Conservation (phyloP, 257 asterid species). For the Salvia miltiorrhiza region DNA sequence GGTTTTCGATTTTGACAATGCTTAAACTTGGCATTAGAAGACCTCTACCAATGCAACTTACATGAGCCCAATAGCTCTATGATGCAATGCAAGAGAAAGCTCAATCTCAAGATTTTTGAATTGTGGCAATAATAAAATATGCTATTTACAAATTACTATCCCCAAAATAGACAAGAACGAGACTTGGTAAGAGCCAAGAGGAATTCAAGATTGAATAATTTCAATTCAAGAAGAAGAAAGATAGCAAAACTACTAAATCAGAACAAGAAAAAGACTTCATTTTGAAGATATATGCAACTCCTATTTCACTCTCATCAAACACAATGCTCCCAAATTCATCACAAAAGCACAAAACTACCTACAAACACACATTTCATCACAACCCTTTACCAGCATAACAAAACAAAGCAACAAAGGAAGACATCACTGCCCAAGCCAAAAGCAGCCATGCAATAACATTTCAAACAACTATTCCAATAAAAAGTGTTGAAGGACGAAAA, state of each 20-base stretch:
- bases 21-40: conserved; percentile 8
- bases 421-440: not conserved
- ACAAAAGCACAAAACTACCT: not conserved
- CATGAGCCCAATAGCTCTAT: conserved; percentile 5
- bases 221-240: not conserved
- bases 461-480: not conserved
- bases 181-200: not conserved
- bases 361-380: not conserved
- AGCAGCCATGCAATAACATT: conserved; percentile 26
- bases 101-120: not conserved
- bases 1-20: conserved; percentile 4
- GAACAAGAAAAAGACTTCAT: not conserved
- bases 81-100: conserved; percentile 3
- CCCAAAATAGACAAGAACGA: conserved; percentile 5
- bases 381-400: not conserved
- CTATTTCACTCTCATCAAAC: not conserved
- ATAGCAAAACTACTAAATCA: not conserved
- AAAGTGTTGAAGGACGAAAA: conserved; percentile 2
- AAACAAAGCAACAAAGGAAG: not conserved
- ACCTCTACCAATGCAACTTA: not conserved
- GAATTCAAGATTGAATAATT: not conserved
- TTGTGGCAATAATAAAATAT: not conserved
- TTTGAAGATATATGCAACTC: not conserved
- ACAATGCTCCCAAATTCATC: not conserved
- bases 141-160: conserved; percentile 16